Evolutionary conservation across 352 stramenopile genomes (phyloP), one percentile per base, ranked within the genome.

Genomic region (Lagenidium giganteum): DNA sequence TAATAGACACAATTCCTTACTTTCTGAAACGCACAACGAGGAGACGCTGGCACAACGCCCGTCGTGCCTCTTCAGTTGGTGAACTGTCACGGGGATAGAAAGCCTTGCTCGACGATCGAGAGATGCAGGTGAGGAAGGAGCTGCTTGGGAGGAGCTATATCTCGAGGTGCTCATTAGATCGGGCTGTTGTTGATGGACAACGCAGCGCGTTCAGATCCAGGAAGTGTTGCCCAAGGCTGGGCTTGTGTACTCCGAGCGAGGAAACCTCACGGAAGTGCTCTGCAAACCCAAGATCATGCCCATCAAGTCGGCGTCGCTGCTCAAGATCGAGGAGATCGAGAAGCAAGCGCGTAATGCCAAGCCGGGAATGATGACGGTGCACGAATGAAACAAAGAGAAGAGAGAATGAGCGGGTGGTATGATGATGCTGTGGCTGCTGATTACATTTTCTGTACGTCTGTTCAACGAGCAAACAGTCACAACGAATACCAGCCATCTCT

Each of bases 211-310:
- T 26, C 80, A 87, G 53, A 70, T 94, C 45, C 67, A 92, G 35
- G 82, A 95, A 39, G 81, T 93, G 34, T 57, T 94, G 8, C 83
- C 85, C 6, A 93, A 93, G 57, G 68, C 76, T 7, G 85, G 85
- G n/a, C 70, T 95, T 6, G 83, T 96, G 37, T 93, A 91, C 61
- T 95, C 85, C 23, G 83, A 95, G 51, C 70, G 75, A 24, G 75
- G 77, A n/a, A 88, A 91, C 46, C 43, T 95, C 23, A 90, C 67
- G 0, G 80, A 94, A 47, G 67, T 93, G 47, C 55, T 96, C 18
- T 95, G 86, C 59, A 95, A 95, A 28, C 86, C 86, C 14, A 95
- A 95, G 55, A 89, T 95, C 37, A 53, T 96, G 51, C 81, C 86
- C 3, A 92, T 96, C 60, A 95, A 95, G 59, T 93, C 76, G 17